Base-by-base conservation (phyloP, 306 rosid species). In the Dalbergia oliveri region DNA sequence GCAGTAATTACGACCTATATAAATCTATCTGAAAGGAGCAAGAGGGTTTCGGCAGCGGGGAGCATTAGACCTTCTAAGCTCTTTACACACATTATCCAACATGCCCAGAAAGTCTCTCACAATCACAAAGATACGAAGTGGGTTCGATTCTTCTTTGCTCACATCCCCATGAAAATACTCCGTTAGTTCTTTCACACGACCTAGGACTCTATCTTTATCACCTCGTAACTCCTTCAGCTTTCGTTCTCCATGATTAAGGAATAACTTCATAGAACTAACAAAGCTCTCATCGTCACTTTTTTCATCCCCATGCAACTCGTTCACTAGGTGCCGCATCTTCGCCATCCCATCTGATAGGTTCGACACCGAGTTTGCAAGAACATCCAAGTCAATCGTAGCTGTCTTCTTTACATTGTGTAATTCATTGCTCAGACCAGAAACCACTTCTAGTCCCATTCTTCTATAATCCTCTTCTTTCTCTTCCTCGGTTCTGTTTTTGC, bases 131-230 rank as follows among this genome's bases (percentile, higher is more conserved):
- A 96, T 96, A 65, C 97, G 60, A 57, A 96, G 87, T 18, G 90
- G 97, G 50, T 90, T 93, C 0, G 75, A 88, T 58, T 96, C 99
- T 51, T 96, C 99, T 85, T 88, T 90, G 85, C 91, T 88, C 84
- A 91, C 93, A 82, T 82, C 81, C 11, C 99, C 99, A 81, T 96
- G 99, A 73, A 96, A 96, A 77, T 96, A 96, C 84, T 96, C 97
- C 0, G 93, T 89, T 3, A 96, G 89, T 23, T 96, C 97, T 49
- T 88, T 91, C 69, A 96, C 99, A 26, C 83, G 88, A 8, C 81
- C 66, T 31, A 93, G 6, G 1, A 96, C 97, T 60, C 86, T 79
- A 50, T 87, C 89, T 72, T 96, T 97, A 62, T 93, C 99, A 3
- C 84, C 91, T 77, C 73, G 59, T 77, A 96, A 81, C 69, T 87